These are phyloP conservation scores for Colletotrichum costaricense DNA, from an alignment of 2,329 filamentous ascomycete species.

Conservation along the genomic window DNA sequence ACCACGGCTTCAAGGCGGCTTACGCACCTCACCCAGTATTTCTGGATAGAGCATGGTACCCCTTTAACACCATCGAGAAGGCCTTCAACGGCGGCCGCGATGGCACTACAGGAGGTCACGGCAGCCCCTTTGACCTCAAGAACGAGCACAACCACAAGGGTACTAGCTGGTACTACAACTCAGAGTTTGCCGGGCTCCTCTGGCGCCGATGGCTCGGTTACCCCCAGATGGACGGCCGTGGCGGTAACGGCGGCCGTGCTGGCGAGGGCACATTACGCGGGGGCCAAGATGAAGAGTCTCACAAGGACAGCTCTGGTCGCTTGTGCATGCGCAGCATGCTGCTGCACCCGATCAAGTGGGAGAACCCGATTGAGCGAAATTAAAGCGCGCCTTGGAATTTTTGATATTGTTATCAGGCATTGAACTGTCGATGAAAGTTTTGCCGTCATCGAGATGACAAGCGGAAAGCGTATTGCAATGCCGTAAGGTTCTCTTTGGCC, in stretches of 20 bases:
- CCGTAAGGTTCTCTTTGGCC: not conserved
- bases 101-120: constrained; percentile 71
- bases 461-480: constrained; percentile 1
- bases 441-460: not conserved
- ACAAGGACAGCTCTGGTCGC: constrained; percentile 63
- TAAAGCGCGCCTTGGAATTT: not conserved
- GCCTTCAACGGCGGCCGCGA: constrained; percentile 83
- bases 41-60: constrained; percentile 80
- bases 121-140: constrained; percentile 74
- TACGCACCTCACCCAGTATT: constrained; percentile 87
- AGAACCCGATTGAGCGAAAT: constrained; percentile 59
- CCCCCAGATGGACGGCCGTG: constrained; percentile 63
- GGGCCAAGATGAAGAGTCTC: constrained; percentile 63
- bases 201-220: constrained; percentile 83
- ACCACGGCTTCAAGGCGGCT: constrained; percentile 82
- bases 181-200: constrained; percentile 79
- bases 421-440: not conserved
- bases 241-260: constrained; percentile 59
- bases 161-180: constrained; percentile 87
- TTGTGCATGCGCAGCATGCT: constrained; percentile 86
- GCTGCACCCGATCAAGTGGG: constrained; percentile 83
- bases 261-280: constrained; percentile 60
- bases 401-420: not conserved
- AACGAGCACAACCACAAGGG: constrained; percentile 88
- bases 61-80: constrained; percentile 73